phyloP scores from a whole-genome alignment of 164 flowering plant genomes.

The Paratinospora sagittata region DNA sequence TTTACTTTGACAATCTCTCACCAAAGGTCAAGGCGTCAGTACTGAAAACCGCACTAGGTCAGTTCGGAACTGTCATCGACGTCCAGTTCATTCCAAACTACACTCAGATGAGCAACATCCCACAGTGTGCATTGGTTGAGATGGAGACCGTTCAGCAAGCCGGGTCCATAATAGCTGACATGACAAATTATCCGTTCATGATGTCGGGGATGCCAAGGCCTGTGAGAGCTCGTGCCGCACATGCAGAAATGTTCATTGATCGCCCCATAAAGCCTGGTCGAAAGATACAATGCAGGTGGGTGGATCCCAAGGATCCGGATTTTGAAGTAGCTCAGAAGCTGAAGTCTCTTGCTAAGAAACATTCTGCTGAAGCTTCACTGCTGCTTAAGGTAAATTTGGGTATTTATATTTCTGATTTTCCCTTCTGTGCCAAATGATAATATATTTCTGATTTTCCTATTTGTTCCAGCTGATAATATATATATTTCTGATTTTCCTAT shows the following conservation, averaged over 20 bases:
- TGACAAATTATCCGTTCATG: constrained; percentile 53
- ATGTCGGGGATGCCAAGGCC: constrained; percentile 87
- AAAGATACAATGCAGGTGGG: constrained; percentile 40
- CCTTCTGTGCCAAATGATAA: too few relatives aligned
- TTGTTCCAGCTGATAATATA: too few relatives aligned
- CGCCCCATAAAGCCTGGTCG: constrained; percentile 60
- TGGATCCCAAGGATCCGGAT: constrained; percentile 57
- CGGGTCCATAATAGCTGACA: constrained; percentile 15
- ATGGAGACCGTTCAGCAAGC: constrained; percentile 50
- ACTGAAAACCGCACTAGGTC: constrained; percentile 52
- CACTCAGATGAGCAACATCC: constrained; percentile 21
- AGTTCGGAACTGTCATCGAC: constrained; percentile 60
- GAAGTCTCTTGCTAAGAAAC: constrained; percentile 36
- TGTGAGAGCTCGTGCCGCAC: constrained; percentile 55
- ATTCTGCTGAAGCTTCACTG: constrained; percentile 42
- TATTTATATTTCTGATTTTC: background rate
- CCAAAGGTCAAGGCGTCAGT: constrained; percentile 49
- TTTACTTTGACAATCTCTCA: constrained; percentile 59
- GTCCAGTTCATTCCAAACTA: constrained; percentile 60
- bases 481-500: too few relatives aligned
- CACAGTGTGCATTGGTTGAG: constrained; percentile 65
- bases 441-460: background rate
- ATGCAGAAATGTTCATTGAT: constrained; percentile 53
- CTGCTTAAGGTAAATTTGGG: constrained; percentile 44
- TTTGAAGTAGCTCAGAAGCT: constrained; percentile 46